phyloP scores from a whole-genome alignment of 768 basidiomycete species.

The Rossbeevera mucosa region DNA sequence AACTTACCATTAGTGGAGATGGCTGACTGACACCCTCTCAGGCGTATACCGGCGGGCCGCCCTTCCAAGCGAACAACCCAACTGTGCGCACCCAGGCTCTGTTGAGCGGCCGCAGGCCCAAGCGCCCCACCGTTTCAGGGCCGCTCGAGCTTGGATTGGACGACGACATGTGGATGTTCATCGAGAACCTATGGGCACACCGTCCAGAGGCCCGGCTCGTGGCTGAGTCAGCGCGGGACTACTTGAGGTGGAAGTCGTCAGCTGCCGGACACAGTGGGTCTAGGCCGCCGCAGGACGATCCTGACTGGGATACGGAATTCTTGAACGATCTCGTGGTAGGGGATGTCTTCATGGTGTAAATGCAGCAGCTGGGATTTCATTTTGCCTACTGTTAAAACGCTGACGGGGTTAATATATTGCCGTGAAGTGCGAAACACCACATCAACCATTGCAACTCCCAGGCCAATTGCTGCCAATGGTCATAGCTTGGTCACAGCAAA shows the following conservation, averaged over 20 bases:
- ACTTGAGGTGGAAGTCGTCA: constrained; percentile 17
- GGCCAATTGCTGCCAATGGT: too few species aligned
- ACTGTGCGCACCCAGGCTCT: constrained; percentile 15
- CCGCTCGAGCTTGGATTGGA: constrained; percentile 22
- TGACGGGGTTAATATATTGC: not conserved
- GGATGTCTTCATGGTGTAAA: constrained; percentile 14
- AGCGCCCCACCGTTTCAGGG: constrained; percentile 14
- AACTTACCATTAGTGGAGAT: not conserved
- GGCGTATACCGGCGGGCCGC: constrained; percentile 28
- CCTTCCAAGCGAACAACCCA: constrained; percentile 19
- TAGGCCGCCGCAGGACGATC: constrained; percentile 9
- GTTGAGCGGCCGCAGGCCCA: constrained; percentile 12
- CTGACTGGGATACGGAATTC: constrained; percentile 25
- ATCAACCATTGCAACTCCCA: too few species aligned
- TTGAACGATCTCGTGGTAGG: constrained; percentile 10
- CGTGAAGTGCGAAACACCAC: too few species aligned
- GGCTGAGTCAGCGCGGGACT: constrained; percentile 20
- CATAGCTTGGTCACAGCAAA: too few species aligned
- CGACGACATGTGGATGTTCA: constrained; percentile 30
- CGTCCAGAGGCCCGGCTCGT: constrained; percentile 26
- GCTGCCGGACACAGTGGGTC: not conserved
- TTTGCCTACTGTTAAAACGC: not conserved
- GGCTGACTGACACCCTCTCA: constrained; percentile 5
- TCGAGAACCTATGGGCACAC: constrained; percentile 26
- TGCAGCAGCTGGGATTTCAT: not conserved